Evolutionary conservation across 2,329 filamentous ascomycete genomes (phyloP), one percentile per base, ranked within the genome.

Genomic region (Phoma sp.): DNA sequence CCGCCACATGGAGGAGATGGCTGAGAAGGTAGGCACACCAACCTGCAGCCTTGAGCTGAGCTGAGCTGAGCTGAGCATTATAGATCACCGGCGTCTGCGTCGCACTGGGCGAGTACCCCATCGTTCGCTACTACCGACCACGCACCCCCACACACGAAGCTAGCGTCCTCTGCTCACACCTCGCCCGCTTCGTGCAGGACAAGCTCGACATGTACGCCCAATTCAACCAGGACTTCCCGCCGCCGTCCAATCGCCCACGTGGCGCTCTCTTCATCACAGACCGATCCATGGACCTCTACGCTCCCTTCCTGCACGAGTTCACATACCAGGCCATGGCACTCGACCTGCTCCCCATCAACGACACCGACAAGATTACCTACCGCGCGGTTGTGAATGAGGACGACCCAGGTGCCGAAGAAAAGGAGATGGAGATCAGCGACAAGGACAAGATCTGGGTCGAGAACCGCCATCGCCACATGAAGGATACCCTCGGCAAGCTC

Each of bases 311-410:
- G 4, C 95, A 99, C 76, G 95, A 99, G 69, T 97, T 99, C 72
- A 97, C 95, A 11, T 99, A 98, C 73, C 95, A 99, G 76, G 92
- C 95, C 43, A 98, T 99, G 93, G 93, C 92, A 3, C 91, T 97
- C 74, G 95, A 99, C 71, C 80, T 99, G 7, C 79, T 99, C 25
- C 89, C 90, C 0, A 92, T 99, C 69, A 87, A 90, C 66, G 95
- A 98, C 47, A 88, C 85, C 20, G 92, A 96, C 61, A 96, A 95
- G 73, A 84, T 96, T 9, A 92, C 89, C 0, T 99, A 93, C 72
- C 88, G 87, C 62, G 93, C 92, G 46, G 80, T 84, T 2, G 81
- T 95, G 59, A 95, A 96, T 61, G 86, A 92, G 64, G 91, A 89
- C 9, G 81, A 84, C 3, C 76, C 80, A 0, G 85, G 88, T 34